A percentile compares a stretch with the other conserved stretches of the same genome.
Evolutionary conservation across 1,284 basidiomycete genomes (phyloP).

Genomic region (Melanopsichium pennsylvanicum): DNA sequence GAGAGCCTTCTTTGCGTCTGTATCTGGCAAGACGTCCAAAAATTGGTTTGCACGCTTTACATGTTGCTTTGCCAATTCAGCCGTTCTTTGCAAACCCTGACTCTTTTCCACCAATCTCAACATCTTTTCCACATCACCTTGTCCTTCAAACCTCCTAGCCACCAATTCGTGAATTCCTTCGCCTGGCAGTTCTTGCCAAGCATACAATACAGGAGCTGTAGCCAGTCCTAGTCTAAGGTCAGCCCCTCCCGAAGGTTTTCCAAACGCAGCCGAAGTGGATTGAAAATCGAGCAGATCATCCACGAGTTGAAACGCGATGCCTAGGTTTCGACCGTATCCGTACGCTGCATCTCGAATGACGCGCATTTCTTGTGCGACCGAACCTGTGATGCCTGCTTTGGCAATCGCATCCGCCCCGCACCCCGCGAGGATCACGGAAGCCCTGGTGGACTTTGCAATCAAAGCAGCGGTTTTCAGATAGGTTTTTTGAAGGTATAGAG

Average conservation of each 20-base stretch:
- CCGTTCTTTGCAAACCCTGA: constrained; percentile 56
- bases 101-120: constrained; percentile 51
- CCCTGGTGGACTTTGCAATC: constrained; percentile 91
- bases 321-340: constrained; percentile 85
- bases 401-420: constrained; percentile 73
- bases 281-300: constrained; percentile 92
- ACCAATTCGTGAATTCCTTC: constrained; percentile 78
- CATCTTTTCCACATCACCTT: constrained; percentile 81
- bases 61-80: constrained; percentile 58
- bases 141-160: constrained; percentile 78
- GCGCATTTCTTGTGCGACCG: constrained; percentile 21
- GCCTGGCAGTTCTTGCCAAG: constrained; percentile 80
- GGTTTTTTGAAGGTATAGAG: constrained; percentile 88
- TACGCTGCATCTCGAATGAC: constrained; percentile 93
- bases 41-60: constrained; percentile 45
- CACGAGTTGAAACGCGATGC: constrained; percentile 78
- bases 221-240: constrained; percentile 87
- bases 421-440: constrained; percentile 88
- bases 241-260: constrained; percentile 82
- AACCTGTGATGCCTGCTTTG: constrained; percentile 1
- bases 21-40: constrained; percentile 47
- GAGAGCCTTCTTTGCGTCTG: constrained; percentile 58
- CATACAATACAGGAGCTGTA: constrained; percentile 91
- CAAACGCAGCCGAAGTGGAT: constrained; percentile 73
- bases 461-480: constrained; percentile 96